Percentiles rank a stretch among this genome's conserved stretches.
These are phyloP conservation scores for Cutaneotrichosporon mucoides DNA, from an alignment of 1,284 basidiomycete species.

Conservation along the genomic window DNA sequence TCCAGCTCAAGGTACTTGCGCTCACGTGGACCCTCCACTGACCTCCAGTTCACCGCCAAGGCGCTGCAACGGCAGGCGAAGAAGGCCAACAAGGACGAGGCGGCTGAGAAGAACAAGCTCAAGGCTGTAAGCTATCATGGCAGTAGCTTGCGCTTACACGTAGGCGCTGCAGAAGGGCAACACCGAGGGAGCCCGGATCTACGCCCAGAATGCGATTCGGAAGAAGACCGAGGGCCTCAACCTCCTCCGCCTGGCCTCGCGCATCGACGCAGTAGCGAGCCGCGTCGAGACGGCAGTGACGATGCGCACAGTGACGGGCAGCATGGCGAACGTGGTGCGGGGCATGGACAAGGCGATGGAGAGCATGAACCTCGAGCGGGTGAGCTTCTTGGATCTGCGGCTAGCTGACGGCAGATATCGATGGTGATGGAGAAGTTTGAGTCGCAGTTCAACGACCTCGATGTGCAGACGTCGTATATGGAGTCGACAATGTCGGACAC, in stretches of 20 bases:
- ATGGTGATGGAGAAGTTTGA: constrained; percentile 99
- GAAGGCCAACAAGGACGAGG: constrained; percentile 93
- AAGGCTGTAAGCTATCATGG: constrained; percentile 66
- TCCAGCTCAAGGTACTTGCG: constrained; percentile 77
- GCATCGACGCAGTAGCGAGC: constrained; percentile 95
- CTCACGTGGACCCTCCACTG: background rate
- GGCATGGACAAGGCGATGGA: constrained; percentile 99
- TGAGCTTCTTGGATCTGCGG: constrained; percentile 47
- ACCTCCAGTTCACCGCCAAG: constrained; percentile 87
- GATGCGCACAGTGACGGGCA: constrained; percentile 82
- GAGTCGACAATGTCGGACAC: constrained; percentile 93
- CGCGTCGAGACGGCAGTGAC: constrained; percentile 99
- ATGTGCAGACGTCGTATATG: constrained; percentile 98
- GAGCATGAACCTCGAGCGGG: constrained; percentile 95
- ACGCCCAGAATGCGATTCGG: constrained; percentile 95
- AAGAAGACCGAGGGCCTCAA: constrained; percentile 97
- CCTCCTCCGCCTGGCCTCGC: constrained; percentile 75
- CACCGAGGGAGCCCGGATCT: constrained; percentile 96
- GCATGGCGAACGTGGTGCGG: constrained; percentile 92
- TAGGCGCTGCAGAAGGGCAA: constrained; percentile 96
- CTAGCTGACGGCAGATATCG: constrained; percentile 72
- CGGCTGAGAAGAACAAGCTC: constrained; percentile 72
- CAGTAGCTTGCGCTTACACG: background rate
- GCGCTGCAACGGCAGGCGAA: constrained; percentile 84
- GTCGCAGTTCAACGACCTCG: constrained; percentile 89